Evolutionary conservation across 2,329 filamentous ascomycete genomes (phyloP).

Genomic region (Dothideomycetes sp.): DNA sequence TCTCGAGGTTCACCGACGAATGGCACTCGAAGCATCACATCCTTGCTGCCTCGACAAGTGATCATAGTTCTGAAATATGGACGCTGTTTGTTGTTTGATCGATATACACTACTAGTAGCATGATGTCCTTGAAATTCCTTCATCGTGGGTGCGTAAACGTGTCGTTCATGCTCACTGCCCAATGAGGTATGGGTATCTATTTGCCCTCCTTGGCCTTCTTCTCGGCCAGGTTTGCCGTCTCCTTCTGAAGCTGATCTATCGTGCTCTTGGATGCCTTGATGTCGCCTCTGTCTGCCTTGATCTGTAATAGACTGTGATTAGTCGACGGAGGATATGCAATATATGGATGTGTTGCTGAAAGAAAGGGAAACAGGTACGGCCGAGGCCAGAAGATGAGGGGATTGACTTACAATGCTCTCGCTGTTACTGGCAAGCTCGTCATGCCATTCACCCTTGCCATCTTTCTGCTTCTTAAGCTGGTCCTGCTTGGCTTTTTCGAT

Average conservation of each 20-base stretch:
- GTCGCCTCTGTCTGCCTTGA: slow-evolving; percentile 26
- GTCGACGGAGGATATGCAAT: background rate
- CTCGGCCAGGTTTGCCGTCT: slow-evolving; percentile 19
- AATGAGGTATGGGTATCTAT: no score
- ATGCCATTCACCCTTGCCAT: slow-evolving; percentile 65
- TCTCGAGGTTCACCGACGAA: no score
- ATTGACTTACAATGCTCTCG: slow-evolving; percentile 57
- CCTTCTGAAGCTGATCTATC: slow-evolving; percentile 23
- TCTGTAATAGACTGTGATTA: slow-evolving; percentile 11
- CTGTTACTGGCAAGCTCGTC: slow-evolving; percentile 65
- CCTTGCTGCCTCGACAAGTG: no score
- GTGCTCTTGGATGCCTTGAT: slow-evolving; percentile 16
- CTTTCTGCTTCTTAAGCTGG: slow-evolving; percentile 35
- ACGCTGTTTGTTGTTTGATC: no score
- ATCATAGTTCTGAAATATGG: no score
- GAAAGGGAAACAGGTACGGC: background rate
- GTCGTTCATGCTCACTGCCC: no score
- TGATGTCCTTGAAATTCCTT: no score
- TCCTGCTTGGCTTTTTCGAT: slow-evolving; percentile 52
- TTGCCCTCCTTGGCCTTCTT: slow-evolving; percentile 4
- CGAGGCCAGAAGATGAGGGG: background rate
- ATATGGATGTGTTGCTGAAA: background rate
- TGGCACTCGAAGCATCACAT: no score
- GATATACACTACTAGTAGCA: no score
- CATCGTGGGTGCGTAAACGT: no score